Base-by-base conservation (phyloP, 2,329 filamentous ascomycete genomes). In the Plectosphaerella cucumerina region DNA sequence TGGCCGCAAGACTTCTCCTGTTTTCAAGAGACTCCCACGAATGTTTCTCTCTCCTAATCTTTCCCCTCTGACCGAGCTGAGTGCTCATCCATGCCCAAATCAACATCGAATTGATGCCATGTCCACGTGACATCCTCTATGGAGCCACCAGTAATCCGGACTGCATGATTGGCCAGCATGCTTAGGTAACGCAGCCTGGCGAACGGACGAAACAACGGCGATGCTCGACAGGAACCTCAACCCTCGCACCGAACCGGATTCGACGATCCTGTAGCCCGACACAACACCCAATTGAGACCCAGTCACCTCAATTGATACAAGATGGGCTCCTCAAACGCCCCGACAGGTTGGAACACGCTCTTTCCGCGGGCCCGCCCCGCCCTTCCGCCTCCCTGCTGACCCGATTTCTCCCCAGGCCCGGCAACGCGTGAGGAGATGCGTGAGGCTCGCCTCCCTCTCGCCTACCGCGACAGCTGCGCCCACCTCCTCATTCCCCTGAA, bases 381-480 rank as follows among this genome's bases (percentile, higher is more conserved):
- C 23, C 9, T 26, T 9, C 23, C 23, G 23, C 23, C 23, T 5
- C 26, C 26, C 26, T 5, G 6, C 26, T 31, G 26, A 31, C 26
- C 26, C 26, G 26, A 31, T 31, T 31, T 23, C 21, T 33, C 37
- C 23, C 37, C 37, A 48, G 47, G 47, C 47, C 47, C 47, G 70
- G 90, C 90, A 60, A 90, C 89, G 58, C 84, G 90, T 72, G 86
- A 95, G 78, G 89, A 94, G 73, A 97, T 97, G 93, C 86, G 89
- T 66, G 90, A 90, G 64, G 92, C 92, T 60, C 86, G 84, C 66
- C 81, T 97, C 48, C 93, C 94, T 12, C 73, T 97, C 50, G 81
- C 88, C 63, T 99, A 99, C 81, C 85, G 94, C 69, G 94, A 99
- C 74, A 92, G 86, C 74, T 99, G 94, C 76, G 94, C 92, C 56